A percentile compares a stretch with the other conserved stretches of the same genome.
Conservation (phyloP, 805 yeast species). For the Metschnikowia hibisci region DNA sequence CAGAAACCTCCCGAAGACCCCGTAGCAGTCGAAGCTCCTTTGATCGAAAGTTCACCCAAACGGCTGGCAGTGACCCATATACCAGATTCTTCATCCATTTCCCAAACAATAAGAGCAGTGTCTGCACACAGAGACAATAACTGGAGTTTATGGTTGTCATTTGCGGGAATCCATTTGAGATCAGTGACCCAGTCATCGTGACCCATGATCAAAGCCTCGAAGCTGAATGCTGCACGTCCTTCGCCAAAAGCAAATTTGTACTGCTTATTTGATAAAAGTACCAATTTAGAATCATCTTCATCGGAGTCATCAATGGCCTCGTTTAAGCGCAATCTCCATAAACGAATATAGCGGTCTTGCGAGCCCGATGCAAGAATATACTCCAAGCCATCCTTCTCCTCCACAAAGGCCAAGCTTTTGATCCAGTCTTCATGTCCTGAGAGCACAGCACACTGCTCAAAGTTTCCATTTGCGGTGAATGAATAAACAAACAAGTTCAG, state of each 20-base stretch:
- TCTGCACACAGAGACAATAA: constrained; percentile 88
- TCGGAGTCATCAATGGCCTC: constrained; percentile 54
- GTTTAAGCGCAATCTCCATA: constrained; percentile 73
- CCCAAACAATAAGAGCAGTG: constrained; percentile 91
- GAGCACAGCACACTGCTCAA: constrained; percentile 48
- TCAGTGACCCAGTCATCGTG: constrained; percentile 97
- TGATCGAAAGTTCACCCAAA: constrained; percentile 87
- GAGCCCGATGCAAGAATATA: constrained; percentile 82
- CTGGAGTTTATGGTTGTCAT: constrained; percentile 34
- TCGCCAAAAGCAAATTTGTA: constrained; percentile 46
- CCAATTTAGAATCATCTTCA: constrained; percentile 49
- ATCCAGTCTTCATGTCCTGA: constrained; percentile 98
- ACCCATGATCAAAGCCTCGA: constrained; percentile 94
- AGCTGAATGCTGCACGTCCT: constrained; percentile 55
- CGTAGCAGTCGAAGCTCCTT: constrained; percentile 98
- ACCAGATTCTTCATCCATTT: constrained; percentile 79
- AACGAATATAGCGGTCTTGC: constrained; percentile 85
- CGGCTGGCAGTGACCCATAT: constrained; percentile 82
- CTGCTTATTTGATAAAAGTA: constrained; percentile 66
- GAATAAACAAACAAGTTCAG: constrained; percentile 52
- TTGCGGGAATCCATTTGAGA: constrained; percentile 69
- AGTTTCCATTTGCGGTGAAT: constrained; percentile 25
- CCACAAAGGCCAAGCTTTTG: constrained; percentile 61
- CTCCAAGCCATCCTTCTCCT: constrained; percentile 44
- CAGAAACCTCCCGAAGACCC: constrained; percentile 79